Percentiles rank a stretch among this genome's conserved stretches.
Conservation (phyloP, 495 filamentous ascomycete genomes). For the Neurospora sp. region DNA sequence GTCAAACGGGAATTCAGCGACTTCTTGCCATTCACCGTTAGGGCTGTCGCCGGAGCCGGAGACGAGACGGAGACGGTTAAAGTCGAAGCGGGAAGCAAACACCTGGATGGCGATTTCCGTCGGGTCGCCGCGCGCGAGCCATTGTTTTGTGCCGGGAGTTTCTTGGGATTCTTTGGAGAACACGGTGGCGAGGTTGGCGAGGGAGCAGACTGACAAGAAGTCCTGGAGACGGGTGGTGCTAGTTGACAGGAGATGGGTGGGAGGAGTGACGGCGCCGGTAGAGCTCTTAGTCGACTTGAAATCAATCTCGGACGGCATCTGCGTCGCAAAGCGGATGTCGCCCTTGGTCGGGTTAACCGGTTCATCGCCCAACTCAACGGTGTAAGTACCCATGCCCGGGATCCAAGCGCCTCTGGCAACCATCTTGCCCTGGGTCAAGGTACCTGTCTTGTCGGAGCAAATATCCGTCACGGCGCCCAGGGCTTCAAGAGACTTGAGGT, state of each 20-base stretch:
- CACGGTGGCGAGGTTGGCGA: constrained; percentile 32
- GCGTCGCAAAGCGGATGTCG: constrained; percentile 11
- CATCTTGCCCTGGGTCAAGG: constrained; percentile 65
- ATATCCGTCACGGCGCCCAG: constrained; percentile 80
- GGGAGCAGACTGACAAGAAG: constrained; percentile 24
- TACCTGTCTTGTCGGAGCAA: constrained; percentile 81
- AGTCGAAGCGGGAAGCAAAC: constrained; percentile 61
- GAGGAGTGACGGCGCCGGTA: no score
- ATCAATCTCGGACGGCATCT: constrained; percentile 18
- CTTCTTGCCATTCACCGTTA: constrained; percentile 27
- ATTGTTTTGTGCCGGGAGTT: constrained; percentile 15
- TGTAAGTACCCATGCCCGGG: constrained; percentile 48
- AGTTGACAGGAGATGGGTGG: constrained; percentile 5
- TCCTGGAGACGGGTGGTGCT: constrained; percentile 17
- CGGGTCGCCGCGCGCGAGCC: constrained; percentile 69
- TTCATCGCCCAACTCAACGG: constrained; percentile 43
- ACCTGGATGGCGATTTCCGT: constrained; percentile 79
- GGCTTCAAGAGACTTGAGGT: constrained; percentile 67
- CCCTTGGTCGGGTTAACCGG: constrained; percentile 30
- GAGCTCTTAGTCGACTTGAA: constrained; percentile 6
- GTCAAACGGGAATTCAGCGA: constrained; percentile 72
- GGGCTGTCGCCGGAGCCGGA: constrained; percentile 42
- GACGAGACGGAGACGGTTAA: constrained; percentile 41
- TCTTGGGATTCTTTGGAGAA: constrained; percentile 28
- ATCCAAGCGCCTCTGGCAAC: constrained; percentile 74